phyloP scores from a whole-genome alignment of 768 basidiomycete genomes.

The Termitomyces sp. region DNA sequence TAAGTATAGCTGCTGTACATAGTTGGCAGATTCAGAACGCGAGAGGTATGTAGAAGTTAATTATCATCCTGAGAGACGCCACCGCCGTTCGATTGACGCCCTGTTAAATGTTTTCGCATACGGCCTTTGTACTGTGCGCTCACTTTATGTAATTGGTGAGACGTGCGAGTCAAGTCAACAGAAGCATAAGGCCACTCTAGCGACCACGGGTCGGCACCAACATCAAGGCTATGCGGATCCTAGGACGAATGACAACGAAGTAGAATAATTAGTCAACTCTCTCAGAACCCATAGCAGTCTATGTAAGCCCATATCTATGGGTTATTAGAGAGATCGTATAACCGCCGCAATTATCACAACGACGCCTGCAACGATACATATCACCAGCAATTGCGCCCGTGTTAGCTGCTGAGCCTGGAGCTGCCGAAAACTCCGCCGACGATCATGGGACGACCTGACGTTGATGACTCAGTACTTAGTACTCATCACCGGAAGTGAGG shows the following conservation, averaged over 20 bases:
- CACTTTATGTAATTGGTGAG: conserved; percentile 1
- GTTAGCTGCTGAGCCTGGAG: conserved; percentile 27
- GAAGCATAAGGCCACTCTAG: conserved; percentile 18
- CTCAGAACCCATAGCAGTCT: too few species aligned
- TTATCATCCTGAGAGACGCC: conserved; percentile 7
- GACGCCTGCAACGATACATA: conserved; percentile 42
- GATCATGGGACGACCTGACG: conserved; percentile 9
- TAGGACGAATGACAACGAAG: conserved; percentile 15
- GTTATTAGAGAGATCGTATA: too few species aligned
- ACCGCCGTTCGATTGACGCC: background rate
- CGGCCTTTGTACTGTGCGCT: conserved; percentile 2
- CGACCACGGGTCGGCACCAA: background rate
- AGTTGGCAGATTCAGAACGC: conserved; percentile 5
- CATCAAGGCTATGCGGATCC: background rate
- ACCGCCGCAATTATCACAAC: conserved; percentile 27
- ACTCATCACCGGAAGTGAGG: conserved; percentile 11
- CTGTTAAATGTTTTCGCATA: background rate
- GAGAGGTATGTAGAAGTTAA: conserved; percentile 8
- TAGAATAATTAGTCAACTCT: too few species aligned
- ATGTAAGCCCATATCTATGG: too few species aligned
- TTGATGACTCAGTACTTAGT: too few species aligned
- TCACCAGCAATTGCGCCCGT: conserved; percentile 45
- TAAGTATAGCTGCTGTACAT: conserved; percentile 1
- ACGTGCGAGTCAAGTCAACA: conserved; percentile 12
- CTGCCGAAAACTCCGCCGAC: conserved; percentile 18